Percentiles rank a stretch among this genome's conserved stretches.
These are phyloP conservation scores for Carallia brachiata DNA, from an alignment of 345 rosid species.

Conservation along the genomic window DNA sequence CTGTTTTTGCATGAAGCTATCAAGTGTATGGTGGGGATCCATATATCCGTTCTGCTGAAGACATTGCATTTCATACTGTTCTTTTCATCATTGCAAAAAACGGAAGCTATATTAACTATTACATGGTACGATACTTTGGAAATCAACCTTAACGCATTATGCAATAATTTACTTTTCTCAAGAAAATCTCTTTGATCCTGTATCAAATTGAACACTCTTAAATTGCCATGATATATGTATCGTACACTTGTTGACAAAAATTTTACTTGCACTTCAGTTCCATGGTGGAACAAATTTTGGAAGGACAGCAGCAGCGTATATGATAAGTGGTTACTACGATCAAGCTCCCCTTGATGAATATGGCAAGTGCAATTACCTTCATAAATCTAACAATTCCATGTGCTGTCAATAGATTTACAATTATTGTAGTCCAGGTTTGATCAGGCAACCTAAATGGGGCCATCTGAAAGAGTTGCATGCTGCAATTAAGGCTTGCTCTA, in stretches of 20 bases:
- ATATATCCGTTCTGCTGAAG: slow-evolving; percentile 57
- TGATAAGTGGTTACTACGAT: slow-evolving; percentile 65
- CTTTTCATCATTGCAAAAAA: slow-evolving; percentile 64
- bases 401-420: background rate
- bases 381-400: background rate
- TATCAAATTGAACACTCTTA: too few relatives aligned
- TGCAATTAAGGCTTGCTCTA: slow-evolving; percentile 53
- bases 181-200: too few relatives aligned
- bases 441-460: slow-evolving; percentile 79
- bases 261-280: slow-evolving; percentile 35
- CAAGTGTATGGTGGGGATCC: slow-evolving; percentile 63
- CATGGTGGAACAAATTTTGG: slow-evolving; percentile 92
- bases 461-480: slow-evolving; percentile 76
- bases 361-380: slow-evolving; percentile 37
- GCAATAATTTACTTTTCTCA: too few relatives aligned
- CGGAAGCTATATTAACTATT: slow-evolving; percentile 87
- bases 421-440: slow-evolving; percentile 38
- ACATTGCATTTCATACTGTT: slow-evolving; percentile 78
- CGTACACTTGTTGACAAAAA: too few relatives aligned
- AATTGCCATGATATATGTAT: too few relatives aligned
- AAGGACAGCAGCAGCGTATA: slow-evolving; percentile 56
- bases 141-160: too few relatives aligned
- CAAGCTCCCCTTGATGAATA: slow-evolving; percentile 87
- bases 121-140: slow-evolving; percentile 54
- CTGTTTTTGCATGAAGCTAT: slow-evolving; percentile 34